A percentile compares a stretch with the other conserved stretches of the same genome.
Evolutionary conservation across 2,329 filamentous ascomycete species (phyloP).

Genomic region (Teratosphaeria zuluensis): DNA sequence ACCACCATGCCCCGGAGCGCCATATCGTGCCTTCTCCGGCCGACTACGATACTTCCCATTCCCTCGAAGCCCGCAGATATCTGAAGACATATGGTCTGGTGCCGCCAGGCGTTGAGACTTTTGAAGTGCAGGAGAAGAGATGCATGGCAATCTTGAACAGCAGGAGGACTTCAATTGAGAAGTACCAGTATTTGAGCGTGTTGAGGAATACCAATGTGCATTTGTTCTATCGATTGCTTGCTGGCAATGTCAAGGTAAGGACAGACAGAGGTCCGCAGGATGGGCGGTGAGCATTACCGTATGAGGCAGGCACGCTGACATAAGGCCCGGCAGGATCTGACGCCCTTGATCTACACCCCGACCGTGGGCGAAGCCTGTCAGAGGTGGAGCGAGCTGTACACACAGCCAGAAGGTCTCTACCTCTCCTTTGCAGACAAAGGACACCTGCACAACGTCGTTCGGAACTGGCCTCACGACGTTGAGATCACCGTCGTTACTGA

Average conservation of each 20-base stretch:
- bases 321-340: constrained; percentile 50
- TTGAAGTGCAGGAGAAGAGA: constrained; percentile 45
- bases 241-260: constrained; percentile 55
- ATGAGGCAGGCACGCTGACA: constrained; percentile 1
- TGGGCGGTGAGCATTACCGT: background rate
- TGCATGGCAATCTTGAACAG: constrained; percentile 61
- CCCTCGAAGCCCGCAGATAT: constrained; percentile 40
- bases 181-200: constrained; percentile 71
- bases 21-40: constrained; percentile 3
- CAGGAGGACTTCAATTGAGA: constrained; percentile 63
- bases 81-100: constrained; percentile 44
- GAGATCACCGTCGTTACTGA: constrained; percentile 97
- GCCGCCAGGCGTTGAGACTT: constrained; percentile 41
- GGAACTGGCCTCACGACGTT: constrained; percentile 89
- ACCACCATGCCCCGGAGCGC: constrained; percentile 23
- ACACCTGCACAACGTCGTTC: constrained; percentile 76
- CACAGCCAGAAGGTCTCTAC: constrained; percentile 87
- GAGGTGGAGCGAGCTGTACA: constrained; percentile 92
- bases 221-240: constrained; percentile 73
- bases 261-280: background rate
- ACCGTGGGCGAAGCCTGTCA: constrained; percentile 94
- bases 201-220: constrained; percentile 68
- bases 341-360: constrained; percentile 78
- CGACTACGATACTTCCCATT: constrained; percentile 42
- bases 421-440: constrained; percentile 87